Evolutionary conservation across 2,329 filamentous ascomycete genomes (phyloP).

Genomic region (Fusarium tuaranense): DNA sequence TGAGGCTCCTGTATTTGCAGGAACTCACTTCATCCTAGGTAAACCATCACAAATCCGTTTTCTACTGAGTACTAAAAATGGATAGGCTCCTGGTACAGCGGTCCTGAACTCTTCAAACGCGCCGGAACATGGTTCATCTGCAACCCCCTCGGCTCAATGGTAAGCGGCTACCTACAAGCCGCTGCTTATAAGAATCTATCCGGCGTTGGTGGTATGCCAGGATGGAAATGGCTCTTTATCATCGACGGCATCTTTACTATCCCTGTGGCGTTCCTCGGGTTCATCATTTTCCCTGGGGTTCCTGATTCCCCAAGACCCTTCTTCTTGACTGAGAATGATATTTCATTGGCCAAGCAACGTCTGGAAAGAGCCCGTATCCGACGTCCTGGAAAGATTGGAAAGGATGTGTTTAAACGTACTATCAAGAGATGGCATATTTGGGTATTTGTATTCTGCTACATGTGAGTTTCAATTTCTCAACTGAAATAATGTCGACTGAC

Average conservation of each 20-base stretch:
- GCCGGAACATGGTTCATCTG: constrained; percentile 22
- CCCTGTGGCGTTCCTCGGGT: constrained; percentile 14
- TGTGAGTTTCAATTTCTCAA: background rate
- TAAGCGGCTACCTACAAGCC: constrained; percentile 45
- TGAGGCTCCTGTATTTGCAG: background rate
- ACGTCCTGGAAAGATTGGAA: constrained; percentile 7
- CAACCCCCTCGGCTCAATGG: constrained; percentile 36
- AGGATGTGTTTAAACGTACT: constrained; percentile 1
- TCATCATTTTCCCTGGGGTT: constrained; percentile 16
- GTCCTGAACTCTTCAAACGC: constrained; percentile 16
- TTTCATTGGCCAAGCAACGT: constrained; percentile 11
- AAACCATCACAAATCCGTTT: background rate
- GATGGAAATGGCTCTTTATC: constrained; percentile 54
- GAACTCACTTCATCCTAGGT: background rate
- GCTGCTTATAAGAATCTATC: constrained; percentile 52
- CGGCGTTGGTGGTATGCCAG: constrained; percentile 58
- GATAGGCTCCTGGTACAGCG: constrained; percentile 18
- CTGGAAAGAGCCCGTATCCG: constrained; percentile 9
- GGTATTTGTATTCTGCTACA: constrained; percentile 2
- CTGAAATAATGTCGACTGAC: background rate
- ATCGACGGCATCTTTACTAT: constrained; percentile 17
- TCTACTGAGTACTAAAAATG: background rate
- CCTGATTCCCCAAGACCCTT: constrained; percentile 11
- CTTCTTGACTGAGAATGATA: constrained; percentile 4
- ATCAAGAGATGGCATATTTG: background rate